Evolutionary conservation across 768 basidiomycete genomes (phyloP).

Genomic region (Collybia sp.): DNA sequence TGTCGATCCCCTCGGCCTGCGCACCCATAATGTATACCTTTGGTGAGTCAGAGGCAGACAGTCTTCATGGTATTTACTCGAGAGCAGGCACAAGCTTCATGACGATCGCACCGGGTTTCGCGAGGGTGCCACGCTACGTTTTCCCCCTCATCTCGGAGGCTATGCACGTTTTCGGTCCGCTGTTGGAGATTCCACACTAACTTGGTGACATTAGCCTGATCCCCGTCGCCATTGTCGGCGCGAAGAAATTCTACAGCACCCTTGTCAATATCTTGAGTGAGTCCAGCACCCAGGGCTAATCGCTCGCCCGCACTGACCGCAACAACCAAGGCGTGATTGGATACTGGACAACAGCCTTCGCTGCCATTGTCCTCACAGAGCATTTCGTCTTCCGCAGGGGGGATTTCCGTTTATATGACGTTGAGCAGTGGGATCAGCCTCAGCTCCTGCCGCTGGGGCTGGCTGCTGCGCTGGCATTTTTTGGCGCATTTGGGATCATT

Average conservation of each 20-base stretch:
- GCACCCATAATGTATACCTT: constrained; percentile 78
- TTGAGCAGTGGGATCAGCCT: constrained; percentile 50
- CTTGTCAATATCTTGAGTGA: constrained; percentile 63
- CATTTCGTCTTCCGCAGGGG: constrained; percentile 61
- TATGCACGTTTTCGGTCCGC: constrained; percentile 36
- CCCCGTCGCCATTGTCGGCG: constrained; percentile 68
- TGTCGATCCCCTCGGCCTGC: constrained; percentile 71
- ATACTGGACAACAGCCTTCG: constrained; percentile 58
- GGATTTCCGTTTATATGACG: constrained; percentile 43
- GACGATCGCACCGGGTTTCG: constrained; percentile 50
- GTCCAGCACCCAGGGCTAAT: constrained; percentile 11
- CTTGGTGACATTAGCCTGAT: constrained; percentile 38
- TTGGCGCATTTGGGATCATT: constrained; percentile 48
- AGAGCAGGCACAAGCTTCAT: constrained; percentile 24
- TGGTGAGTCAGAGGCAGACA: constrained; percentile 21
- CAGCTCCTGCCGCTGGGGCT: constrained; percentile 53
- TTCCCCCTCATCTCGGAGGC: constrained; percentile 61
- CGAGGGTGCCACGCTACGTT: constrained; percentile 60
- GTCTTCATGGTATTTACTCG: too few species aligned
- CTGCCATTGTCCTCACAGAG: constrained; percentile 56
- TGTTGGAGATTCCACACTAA: too few species aligned
- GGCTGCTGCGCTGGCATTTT: constrained; percentile 51
- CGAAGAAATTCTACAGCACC: constrained; percentile 56
- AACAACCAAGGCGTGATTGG: constrained; percentile 34
- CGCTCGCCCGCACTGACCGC: background rate